Base-by-base conservation (phyloP, 2,329 filamentous ascomycete species). In the Colletotrichum graminicola region DNA sequence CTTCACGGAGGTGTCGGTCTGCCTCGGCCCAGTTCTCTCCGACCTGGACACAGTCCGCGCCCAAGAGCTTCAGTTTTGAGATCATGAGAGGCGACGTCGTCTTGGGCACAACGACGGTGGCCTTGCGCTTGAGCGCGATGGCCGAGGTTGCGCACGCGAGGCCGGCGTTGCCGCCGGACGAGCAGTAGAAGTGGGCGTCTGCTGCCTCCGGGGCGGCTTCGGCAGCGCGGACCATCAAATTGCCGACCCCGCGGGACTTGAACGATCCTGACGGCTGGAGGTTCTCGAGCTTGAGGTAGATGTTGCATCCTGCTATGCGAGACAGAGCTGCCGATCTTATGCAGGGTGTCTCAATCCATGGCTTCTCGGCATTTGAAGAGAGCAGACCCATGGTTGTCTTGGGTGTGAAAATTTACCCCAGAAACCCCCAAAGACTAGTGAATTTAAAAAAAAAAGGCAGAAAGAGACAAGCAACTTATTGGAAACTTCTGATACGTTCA, bases 231-330 rank as follows among this genome's bases (percentile, higher is more conserved):
- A 88, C 84, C 78, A 94, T 91, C 78, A 93, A 87, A 80, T 93
- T 89, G 61, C 93, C 93, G 73, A 95, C 89, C 39, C 92, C 93
- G 75, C 90, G 88, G 57, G 93, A 95, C 81, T 97, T 96, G 89
- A 97, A 97, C 49, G 93, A 95, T 74, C 93, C 93, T 29, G 92
- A 92, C 5, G 94, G 94, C 78, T 97, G 94, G 66, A 94, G 88
- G 78, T 93, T 93, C 76, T 97, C 94, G 73, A 96, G 89, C 81
- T 97, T 97, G 77, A 97, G 90, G 80, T 93, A 93, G 80, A 97
- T 89, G 83, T 92, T 91, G 84, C 92, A 95, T 80, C 92, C 93
- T 75, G 92, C 91, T 73, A 87, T 86, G 74, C 89, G 87, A 54
- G 92, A 94, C 47, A 95, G 85, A 18, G 88, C 83, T 62, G 86